Base-by-base conservation (phyloP, 768 basidiomycete genomes). In the Leccinellum luteum region DNA sequence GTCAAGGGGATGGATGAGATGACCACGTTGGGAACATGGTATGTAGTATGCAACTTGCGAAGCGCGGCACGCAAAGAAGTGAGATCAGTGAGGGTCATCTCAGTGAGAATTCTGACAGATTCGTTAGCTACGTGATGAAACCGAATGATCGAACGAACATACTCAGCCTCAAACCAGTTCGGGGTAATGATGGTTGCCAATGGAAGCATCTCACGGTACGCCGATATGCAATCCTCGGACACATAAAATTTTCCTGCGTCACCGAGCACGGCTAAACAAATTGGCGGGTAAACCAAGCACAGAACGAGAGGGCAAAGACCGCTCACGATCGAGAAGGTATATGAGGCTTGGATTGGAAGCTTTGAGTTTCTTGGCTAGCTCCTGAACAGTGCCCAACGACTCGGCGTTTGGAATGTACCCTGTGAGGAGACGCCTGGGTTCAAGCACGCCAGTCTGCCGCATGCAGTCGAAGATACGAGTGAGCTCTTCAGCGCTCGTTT, bases 131-230 rank as follows among this genome's bases (percentile, higher is more conserved):
- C 27, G 56, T 38, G 58, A 25, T 56, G 49, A 43, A 27, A 28
- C 19, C 27, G 9, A 15, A 25, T 44, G 6, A 49, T 1, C 17
- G 17, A 45, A 27, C 15, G n/a, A 41, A 59, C 67, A 71, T 69
- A 95, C 94, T 98, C 96, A 60, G 89, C 90, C 77, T 99, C 97
- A 65, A 94, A 99, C 85, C 94, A 97, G 69, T 99, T 99, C 0
- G 97, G 97, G 0, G 97, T 94, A 62, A 98, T 98, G 49, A 98
- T 86, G 0, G 91, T 91, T 3, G 97, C 89, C n/a, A 85, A 74
- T n/a, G 85, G 78, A 1, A 96, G 78, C 75, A 94, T 82, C 43
- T 79, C 75, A 48, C 86, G 84, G 76, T 99, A 98, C 38, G 92
- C 80, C 1, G 94, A 92, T 58, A 98, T 78, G 9, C 94, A 92